Evolutionary conservation across 2,329 filamentous ascomycete genomes (phyloP), one percentile per base, ranked within the genome.

Genomic region (Thielaviopsis euricoi): DNA sequence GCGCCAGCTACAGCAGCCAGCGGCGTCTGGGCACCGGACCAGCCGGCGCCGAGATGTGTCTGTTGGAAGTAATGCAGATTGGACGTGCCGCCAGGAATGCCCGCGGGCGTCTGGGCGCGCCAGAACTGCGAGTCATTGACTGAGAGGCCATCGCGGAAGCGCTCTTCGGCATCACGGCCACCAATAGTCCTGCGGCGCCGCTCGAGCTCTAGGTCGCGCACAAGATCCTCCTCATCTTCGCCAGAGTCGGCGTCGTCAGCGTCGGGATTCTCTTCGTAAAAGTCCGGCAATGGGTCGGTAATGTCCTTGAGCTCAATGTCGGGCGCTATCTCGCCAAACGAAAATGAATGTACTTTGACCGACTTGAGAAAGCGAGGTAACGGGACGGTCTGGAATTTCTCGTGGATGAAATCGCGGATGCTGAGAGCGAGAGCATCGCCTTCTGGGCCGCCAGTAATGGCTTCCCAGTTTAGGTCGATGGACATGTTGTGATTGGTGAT

Each of bases 331-430:
- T 76, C 81, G 53, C 93, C 93, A 69, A 98, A 96, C 62, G 91
- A 85, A 71, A 98, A 98, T 61, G 87, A 85, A 69, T 96, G 90
- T 48, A 96, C 90, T 57, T 89, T 86, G 65, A 98, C 93, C 25
- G 89, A 93, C 67, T 93, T 90, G 71, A 98, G 96, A 77, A 98
- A 96, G 66, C 89, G 87, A 60, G 93, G 93, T 52, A 98, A 79
- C 25, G 86, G 80, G 62, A 97, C 85, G 61, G 89, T 83, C 72
- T 98, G 93, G 71, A 98, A 98, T 67, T 90, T 93, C 68, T 89
- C 85, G 72, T 98, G 89, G 65, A 98, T 87, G 72, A 98, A 98
- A 66, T 84, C 83, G 63, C 91, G 87, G 71, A 98, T 95, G 62
- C 79, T 80, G 67, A 89, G 85, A 53, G 91, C 89, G 61, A 96